Evolutionary conservation across 805 yeast genomes (phyloP).

Genomic region (Hanseniaspora lindneri): DNA sequence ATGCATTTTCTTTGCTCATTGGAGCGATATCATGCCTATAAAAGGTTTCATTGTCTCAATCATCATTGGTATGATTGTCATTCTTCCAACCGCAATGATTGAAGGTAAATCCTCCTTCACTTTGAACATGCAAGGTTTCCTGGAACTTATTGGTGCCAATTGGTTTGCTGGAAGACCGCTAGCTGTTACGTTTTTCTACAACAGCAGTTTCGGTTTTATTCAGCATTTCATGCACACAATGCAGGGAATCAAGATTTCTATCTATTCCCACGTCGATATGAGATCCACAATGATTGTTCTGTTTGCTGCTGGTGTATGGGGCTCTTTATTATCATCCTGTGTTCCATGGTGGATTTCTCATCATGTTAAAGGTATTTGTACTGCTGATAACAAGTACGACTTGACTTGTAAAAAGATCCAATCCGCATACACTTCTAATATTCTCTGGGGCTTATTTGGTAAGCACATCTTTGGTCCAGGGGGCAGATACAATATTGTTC

Average conservation of each 20-base stretch:
- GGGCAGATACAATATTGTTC: conserved; percentile 40
- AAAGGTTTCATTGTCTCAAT: conserved; percentile 42
- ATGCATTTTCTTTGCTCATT: conserved; percentile 32
- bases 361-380: conserved; percentile 35
- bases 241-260: conserved; percentile 50
- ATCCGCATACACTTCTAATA: conserved; percentile 43
- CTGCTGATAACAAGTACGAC: conserved; percentile 31
- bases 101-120: conserved; percentile 50
- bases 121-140: conserved; percentile 49
- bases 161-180: conserved; percentile 50
- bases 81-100: conserved; percentile 51
- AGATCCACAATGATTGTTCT: conserved; percentile 45
- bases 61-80: conserved; percentile 41
- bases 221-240: conserved; percentile 33
- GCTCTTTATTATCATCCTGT: conserved; percentile 34
- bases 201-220: conserved; percentile 40
- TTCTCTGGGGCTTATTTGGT: conserved; percentile 55
- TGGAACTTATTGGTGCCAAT: conserved; percentile 55
- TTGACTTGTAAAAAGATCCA: conserved; percentile 39
- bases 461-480: conserved; percentile 44
- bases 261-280: conserved; percentile 55
- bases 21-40: conserved; percentile 32
- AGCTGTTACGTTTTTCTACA: conserved; percentile 50
- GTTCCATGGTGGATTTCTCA: conserved; percentile 35
- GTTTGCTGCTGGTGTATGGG: conserved; percentile 36